Evolutionary conservation across 768 basidiomycete genomes (phyloP), one percentile per base, ranked within the genome.

Genomic region (Phanerochaete carnosa): DNA sequence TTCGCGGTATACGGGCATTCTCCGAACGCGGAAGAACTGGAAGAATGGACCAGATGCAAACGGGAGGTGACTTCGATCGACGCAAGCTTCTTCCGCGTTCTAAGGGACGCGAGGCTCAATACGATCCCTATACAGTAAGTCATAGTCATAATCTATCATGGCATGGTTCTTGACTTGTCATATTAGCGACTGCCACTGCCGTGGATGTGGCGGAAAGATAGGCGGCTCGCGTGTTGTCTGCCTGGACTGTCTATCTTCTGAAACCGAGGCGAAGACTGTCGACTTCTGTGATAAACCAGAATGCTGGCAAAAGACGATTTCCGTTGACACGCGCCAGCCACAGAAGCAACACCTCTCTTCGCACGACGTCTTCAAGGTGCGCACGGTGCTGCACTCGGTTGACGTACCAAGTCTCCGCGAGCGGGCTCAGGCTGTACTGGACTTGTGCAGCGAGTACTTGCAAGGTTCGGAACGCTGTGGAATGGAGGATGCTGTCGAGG

Each of bases 141-240:
- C 19, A 30, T 60, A 64, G 37, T 6, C 1, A 2, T 49, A 43
- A 3, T 51, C n/a, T 9, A 13, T 0, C 1, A 19, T 29, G 9
- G 25, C 56, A 60, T 7, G 33, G 25, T 29, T 15, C 9, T 50
- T 30, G 29, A 43, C 19, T 11, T 50, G 1, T 28, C 15, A 12
- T 4, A n/a, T n/a, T 25, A 67, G 64, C 45, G 64, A 65, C 23
- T 60, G 47, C 13, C 3, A 3, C 1, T 74, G 73, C 54, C 72
- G 70, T 49, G 61, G 45, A 12, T 75, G 75, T 49, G 53, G 57
- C 13, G 68, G 69, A 0, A 29, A 7, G 19, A 68, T 73, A 2
- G 71, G 66, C 11, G 73, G 73, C 1, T 51, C 69, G 8, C 69
- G 72, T 6, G 58, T 74, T 22, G 65, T 69, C 39, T 76, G 75